Evolutionary conservation across 2,329 filamentous ascomycete species (phyloP), one percentile per base, ranked within the genome.

Genomic region (Epichloe festucae): DNA sequence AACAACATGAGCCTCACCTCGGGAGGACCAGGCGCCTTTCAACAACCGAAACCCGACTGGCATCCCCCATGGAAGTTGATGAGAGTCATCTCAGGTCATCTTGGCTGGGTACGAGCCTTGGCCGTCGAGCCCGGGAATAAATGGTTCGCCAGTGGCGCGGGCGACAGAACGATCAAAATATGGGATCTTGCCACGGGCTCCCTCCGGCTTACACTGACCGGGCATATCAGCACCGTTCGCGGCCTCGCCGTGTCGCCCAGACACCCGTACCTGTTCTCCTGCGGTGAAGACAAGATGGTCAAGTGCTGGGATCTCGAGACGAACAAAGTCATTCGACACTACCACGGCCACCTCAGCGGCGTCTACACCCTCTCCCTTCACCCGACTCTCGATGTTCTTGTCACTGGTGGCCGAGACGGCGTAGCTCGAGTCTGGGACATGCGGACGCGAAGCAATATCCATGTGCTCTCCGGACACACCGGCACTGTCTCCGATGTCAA

Each of bases 281-380:
- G 93, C 63, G 94, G 89, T 53, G 93, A 98, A 69, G 93, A 98
- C 67, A 98, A 98, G 74, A 96, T 96, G 90, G 93, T 98, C 56
- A 98, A 98, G 70, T 98, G 93, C 71, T 98, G 93, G 93, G 93
- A 98, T 72, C 73, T 98, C 58, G 93, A 98, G 69, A 96, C 91
- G n/a, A 98, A 98, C 73, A 96, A 96, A 69, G 93, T 98, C 54
- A 96, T 97, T 63, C 81, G 91, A 40, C 89, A 96, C 69, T 98
- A 97, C 67, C 93, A 98, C 66, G 94, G 94, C 17, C 93, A 98
- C 70, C 73, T 98, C 21, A 95, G 88, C 60, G 93, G 93, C 57
- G 93, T 98, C 4, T 98, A 98, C 70, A 90, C 90, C 1, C 74
- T 98, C 5, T 81, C 87, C 2, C 73, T 98, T n/a, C 93, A 98